Percentiles rank a stretch among this genome's conserved stretches.
These are phyloP conservation scores for Neonectria neomacrospora DNA, from an alignment of 2,329 filamentous ascomycete species.

Conservation along the genomic window DNA sequence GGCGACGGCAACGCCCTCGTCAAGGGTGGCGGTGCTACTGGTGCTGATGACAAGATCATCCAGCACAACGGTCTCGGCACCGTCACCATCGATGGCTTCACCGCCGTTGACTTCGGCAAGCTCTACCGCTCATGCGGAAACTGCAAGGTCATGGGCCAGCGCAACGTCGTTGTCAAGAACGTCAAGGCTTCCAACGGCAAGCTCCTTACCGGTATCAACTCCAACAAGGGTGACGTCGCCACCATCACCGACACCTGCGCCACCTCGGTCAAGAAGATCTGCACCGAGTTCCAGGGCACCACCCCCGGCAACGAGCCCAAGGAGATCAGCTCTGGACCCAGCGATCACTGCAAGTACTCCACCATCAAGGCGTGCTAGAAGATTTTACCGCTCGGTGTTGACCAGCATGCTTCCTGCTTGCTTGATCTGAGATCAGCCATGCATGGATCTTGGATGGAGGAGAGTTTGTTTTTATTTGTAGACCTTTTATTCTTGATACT, in stretches of 20 bases:
- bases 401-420: not conserved
- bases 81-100: slow-evolving; percentile 19
- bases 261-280: slow-evolving; percentile 27
- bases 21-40: slow-evolving; percentile 21
- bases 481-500: slow-evolving; percentile 1
- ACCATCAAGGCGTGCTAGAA: slow-evolving; percentile 38
- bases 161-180: slow-evolving; percentile 15
- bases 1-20: slow-evolving; percentile 36
- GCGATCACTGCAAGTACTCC: slow-evolving; percentile 39
- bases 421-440: not conserved
- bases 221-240: slow-evolving; percentile 18
- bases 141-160: slow-evolving; percentile 19
- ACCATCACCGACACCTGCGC: slow-evolving; percentile 29
- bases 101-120: slow-evolving; percentile 17
- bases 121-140: slow-evolving; percentile 18
- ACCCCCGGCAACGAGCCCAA: slow-evolving; percentile 43
- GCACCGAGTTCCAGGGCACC: slow-evolving; percentile 27
- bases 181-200: slow-evolving; percentile 37
- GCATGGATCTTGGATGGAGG: not conserved
- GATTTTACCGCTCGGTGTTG: not conserved
- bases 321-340: slow-evolving; percentile 37
- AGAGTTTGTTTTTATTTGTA: not conserved
- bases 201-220: slow-evolving; percentile 28
- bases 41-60: slow-evolving; percentile 12
- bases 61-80: slow-evolving; percentile 20